Percentiles rank a stretch among this genome's conserved stretches.
phyloP scores from a whole-genome alignment of 2,329 filamentous ascomycete genomes.

The Neonectria sp. region DNA sequence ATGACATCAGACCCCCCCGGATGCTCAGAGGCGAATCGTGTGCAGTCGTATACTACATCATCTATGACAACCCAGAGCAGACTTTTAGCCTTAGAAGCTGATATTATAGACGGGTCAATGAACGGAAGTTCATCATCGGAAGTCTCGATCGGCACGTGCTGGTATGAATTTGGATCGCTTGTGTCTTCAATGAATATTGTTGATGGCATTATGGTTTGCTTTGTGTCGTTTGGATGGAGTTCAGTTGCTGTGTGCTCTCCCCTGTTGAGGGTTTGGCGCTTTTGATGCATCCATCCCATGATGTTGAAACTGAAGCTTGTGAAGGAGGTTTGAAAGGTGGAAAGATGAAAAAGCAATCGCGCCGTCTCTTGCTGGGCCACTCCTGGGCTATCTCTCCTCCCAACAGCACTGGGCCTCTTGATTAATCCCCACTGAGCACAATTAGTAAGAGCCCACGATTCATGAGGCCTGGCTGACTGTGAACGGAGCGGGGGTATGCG shows the following conservation, averaged over 20 bases:
- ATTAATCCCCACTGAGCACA: background rate
- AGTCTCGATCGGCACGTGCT: background rate
- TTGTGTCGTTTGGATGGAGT: background rate
- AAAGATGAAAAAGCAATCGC: background rate
- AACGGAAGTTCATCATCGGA: background rate
- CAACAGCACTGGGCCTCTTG: background rate
- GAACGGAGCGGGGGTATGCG: background rate
- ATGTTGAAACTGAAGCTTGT: background rate
- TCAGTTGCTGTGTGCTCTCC: background rate
- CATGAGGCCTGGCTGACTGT: background rate
- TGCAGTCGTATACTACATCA: conserved; percentile 16
- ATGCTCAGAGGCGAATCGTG: conserved; percentile 2
- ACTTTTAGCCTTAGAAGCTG: background rate
- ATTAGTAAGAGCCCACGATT: background rate
- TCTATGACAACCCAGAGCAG: conserved; percentile 15
- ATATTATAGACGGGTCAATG: background rate
- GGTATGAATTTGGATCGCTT: conserved; percentile 1
- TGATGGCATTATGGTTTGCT: background rate
- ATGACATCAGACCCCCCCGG: conserved; percentile 9
- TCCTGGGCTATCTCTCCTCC: too few relatives aligned
- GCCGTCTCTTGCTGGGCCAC: background rate
- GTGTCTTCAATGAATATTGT: background rate
- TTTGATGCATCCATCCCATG: conserved; percentile 25
- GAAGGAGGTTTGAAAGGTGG: background rate
- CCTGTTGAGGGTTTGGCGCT: background rate